Evolutionary conservation across 2,329 filamentous ascomycete genomes (phyloP).

Genomic region (Raffaelea ambrosiae): DNA sequence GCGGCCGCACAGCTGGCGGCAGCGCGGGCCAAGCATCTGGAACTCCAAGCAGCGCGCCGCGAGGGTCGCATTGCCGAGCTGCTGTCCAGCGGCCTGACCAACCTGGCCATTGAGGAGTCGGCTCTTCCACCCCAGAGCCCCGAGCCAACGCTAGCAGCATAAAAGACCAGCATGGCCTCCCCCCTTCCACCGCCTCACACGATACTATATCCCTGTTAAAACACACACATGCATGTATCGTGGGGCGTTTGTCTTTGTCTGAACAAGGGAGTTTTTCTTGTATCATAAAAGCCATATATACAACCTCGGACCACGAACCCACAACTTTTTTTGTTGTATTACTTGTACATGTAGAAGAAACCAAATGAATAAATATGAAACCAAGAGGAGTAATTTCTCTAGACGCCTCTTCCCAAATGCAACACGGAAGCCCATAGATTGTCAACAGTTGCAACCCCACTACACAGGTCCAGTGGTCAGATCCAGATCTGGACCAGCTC

Average conservation of each 20-base stretch:
- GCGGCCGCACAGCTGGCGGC: constrained; percentile 36
- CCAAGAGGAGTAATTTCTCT: too few species aligned
- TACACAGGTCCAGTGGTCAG: too few species aligned
- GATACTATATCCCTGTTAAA: too few species aligned
- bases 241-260: too few species aligned
- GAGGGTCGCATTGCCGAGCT: constrained; percentile 29
- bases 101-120: neutral
- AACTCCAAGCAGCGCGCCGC: constrained; percentile 42
- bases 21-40: constrained; percentile 41
- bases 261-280: neutral
- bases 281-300: constrained; percentile 1
- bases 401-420: too few species aligned
- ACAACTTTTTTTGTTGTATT: constrained; percentile 6
- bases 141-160: neutral
- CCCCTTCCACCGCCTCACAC: too few species aligned
- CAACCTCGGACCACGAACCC: neutral
- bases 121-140: neutral
- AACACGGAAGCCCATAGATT: too few species aligned
- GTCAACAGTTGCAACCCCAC: too few species aligned
- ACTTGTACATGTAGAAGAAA: constrained; percentile 1
- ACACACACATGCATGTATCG: too few species aligned
- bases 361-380: neutral
- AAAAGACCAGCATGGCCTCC: too few species aligned
- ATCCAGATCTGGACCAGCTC: too few species aligned
- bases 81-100: constrained; percentile 11